Conservation (phyloP, 2,329 filamentous ascomycete species). For the Fusarium sp. region DNA sequence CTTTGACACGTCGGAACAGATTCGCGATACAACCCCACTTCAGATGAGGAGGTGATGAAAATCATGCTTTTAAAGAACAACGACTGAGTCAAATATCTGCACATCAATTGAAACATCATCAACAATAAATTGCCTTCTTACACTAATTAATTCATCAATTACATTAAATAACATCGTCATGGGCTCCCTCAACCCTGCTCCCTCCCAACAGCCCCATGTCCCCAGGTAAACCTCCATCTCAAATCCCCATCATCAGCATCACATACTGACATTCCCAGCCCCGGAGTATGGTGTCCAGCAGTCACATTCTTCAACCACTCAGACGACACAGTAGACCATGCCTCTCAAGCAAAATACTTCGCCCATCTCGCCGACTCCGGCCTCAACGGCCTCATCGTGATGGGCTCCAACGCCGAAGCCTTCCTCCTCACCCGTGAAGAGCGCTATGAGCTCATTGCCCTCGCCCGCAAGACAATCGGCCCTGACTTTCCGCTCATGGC, state of each 20-base stretch:
- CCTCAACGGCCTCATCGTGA: constrained; percentile 61
- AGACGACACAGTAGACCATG: constrained; percentile 58
- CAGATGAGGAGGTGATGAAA: constrained; percentile 17
- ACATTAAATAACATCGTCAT: neutral
- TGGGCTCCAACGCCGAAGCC: constrained; percentile 65
- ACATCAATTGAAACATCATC: neutral
- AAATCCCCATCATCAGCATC: neutral
- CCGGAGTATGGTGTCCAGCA: constrained; percentile 58
- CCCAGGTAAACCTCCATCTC: neutral
- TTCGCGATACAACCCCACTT: constrained; percentile 31
- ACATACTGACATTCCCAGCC: neutral
- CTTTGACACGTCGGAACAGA: constrained; percentile 9
- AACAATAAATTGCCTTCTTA: neutral
- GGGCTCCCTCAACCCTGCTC: constrained; percentile 24
- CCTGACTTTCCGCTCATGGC: constrained; percentile 88
- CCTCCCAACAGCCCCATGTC: constrained; percentile 1
- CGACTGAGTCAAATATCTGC: neutral
- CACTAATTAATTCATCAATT: neutral
- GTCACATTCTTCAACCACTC: constrained; percentile 63
- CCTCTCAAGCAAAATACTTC: constrained; percentile 60
- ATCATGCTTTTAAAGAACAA: constrained; percentile 20
- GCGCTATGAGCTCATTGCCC: constrained; percentile 62
- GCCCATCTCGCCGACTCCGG: constrained; percentile 59
- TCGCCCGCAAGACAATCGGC: constrained; percentile 78
- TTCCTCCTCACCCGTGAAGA: constrained; percentile 69